Percentiles rank a stretch among this genome's conserved stretches.
These are phyloP conservation scores for Powellomyces hirtus DNA, from an alignment of 192 early-diverging fungal genomes.

Conservation along the genomic window DNA sequence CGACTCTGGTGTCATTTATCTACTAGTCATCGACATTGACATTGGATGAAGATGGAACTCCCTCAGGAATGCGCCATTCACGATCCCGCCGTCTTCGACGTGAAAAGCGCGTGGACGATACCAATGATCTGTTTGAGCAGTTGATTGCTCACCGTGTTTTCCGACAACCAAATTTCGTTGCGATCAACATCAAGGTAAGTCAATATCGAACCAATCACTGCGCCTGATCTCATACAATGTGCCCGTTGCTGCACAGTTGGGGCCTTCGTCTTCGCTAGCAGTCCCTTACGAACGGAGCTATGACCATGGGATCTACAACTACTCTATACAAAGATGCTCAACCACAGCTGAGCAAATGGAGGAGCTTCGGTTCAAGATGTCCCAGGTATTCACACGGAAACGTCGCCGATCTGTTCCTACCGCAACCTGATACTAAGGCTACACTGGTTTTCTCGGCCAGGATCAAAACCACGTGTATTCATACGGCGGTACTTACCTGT, in stretches of 20 bases:
- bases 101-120: slow-evolving; percentile 14
- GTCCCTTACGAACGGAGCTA: neutral
- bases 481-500: slow-evolving; percentile 16
- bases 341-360: slow-evolving; percentile 4
- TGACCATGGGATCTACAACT: slow-evolving; percentile 7
- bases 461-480: slow-evolving; percentile 12
- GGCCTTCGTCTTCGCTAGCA: neutral
- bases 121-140: slow-evolving; percentile 9
- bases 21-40: neutral
- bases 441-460: neutral
- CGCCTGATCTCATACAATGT: neutral
- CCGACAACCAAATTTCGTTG: slow-evolving; percentile 20
- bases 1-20: neutral
- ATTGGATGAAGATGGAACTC: neutral
- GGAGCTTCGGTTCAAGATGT: slow-evolving; percentile 5
- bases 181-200: slow-evolving; percentile 17
- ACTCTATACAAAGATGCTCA: slow-evolving; percentile 19
- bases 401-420: too few species aligned
- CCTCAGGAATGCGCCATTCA: neutral
- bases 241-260: neutral
- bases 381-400: neutral
- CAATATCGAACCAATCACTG: neutral
- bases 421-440: too few species aligned
- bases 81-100: neutral
- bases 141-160: neutral